These are phyloP conservation scores for Suillus subluteus DNA, from an alignment of 768 basidiomycete genomes.

Conservation along the genomic window DNA sequence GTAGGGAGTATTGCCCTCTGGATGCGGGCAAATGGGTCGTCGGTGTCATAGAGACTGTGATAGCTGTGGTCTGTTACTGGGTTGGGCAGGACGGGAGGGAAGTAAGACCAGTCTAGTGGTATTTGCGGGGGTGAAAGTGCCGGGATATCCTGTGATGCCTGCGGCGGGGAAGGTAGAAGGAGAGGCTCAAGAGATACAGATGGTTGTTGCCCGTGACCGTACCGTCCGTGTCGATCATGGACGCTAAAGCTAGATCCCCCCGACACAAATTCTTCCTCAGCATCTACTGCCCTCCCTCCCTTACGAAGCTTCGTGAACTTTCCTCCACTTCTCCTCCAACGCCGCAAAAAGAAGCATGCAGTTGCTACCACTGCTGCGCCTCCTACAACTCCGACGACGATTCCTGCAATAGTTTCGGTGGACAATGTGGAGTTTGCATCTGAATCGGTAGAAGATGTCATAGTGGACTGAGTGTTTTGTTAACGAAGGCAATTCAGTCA, in stretches of 20 bases:
- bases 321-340: constrained; percentile 13
- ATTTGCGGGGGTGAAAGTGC: constrained; percentile 2
- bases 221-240: neutral
- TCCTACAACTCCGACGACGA: constrained; percentile 24
- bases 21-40: constrained; percentile 1
- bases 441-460: neutral
- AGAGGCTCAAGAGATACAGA: constrained; percentile 30
- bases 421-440: constrained; percentile 13
- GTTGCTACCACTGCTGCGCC: constrained; percentile 19
- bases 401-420: constrained; percentile 20
- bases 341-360: constrained; percentile 19
- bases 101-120: neutral
- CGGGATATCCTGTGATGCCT: constrained; percentile 8
- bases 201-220: constrained; percentile 17
- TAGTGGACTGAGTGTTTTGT: neutral
- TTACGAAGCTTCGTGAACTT: constrained; percentile 24
- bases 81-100: neutral
- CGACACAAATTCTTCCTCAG: constrained; percentile 5
- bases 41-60: neutral
- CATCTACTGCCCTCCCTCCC: neutral
- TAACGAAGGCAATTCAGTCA: neutral
- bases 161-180: constrained; percentile 17
- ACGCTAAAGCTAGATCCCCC: neutral
- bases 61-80: neutral
- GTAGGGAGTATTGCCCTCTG: neutral